Evolutionary conservation across 768 basidiomycete species (phyloP), one percentile per base, ranked within the genome.

Genomic region (Kwoniella pini): DNA sequence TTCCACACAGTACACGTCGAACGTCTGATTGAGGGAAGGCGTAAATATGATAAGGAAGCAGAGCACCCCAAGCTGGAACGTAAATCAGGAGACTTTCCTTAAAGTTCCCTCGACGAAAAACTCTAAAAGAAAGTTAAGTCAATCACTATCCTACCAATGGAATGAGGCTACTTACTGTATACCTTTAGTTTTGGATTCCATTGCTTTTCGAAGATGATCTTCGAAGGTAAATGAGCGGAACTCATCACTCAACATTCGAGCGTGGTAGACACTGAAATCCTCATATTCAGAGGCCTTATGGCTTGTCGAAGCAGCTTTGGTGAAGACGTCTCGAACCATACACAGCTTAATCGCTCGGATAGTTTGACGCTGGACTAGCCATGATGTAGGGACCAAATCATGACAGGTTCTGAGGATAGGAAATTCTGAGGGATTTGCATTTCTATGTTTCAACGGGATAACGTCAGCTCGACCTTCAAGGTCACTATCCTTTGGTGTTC

Each of bases 11-110:
- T 4, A 54, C 19, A 2, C 28, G 40, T 21, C 36, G 3, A 19
- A 11, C 17, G 19, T 54, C 54, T 4, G 24, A 26, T 2, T 2
- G 2, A 28, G 54, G 24, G 22, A 54, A 54, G 4, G 54, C 54
- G 22, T 28, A 26, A 28, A 54, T 54, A 24, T 54, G 54, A 24
- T 54, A 54, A 26, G 54, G 54, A 2, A 54, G 26, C 11, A 54
- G 40, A 10, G 21, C 19, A 4, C 40, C 43, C 54, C 54, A 54
- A 2, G 54, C 54, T 31, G 28, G 13, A 1, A 28, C 54, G 28
- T 54, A 54, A 5, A 24, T 21, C 5, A 13, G 40, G n/a, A 54
- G 27, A 17, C 33, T 24, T 22, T 44, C 22, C 5, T 39, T 28
- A 27, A 24, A 54, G 4, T 44, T 21, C 6, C 54, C 54, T 49